A percentile compares a stretch with the other conserved stretches of the same genome.
Evolutionary conservation across 257 asterid genomes (phyloP).

Genomic region (Solanum pennellii): DNA sequence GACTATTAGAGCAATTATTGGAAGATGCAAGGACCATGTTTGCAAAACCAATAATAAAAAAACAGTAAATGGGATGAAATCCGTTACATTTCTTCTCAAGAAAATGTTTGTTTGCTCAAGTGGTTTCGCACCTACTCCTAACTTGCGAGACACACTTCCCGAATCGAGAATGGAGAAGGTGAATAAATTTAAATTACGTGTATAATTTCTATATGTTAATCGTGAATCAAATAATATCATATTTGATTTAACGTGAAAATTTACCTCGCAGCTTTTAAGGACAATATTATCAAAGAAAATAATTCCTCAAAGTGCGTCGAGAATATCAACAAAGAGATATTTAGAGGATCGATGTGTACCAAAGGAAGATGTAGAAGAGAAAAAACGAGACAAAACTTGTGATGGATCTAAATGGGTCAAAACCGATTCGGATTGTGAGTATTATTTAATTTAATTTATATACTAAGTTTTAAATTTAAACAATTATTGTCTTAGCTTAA

Average conservation of each 20-base stretch:
- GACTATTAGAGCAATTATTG: constrained; percentile 73
- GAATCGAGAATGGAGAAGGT: constrained; percentile 99
- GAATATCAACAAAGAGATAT: constrained; percentile 40
- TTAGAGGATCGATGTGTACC: constrained; percentile 22
- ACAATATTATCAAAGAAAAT: constrained; percentile 67
- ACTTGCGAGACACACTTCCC: constrained; percentile 55
- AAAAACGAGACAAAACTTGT: constrained; percentile 2
- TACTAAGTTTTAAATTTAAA: too few relatives aligned
- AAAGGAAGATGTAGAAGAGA: constrained; percentile 28
- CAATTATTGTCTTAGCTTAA: not conserved
- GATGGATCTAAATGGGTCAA: constrained; percentile 71
- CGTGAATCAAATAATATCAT: not conserved
- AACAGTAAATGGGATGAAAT: constrained; percentile 49
- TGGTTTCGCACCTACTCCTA: constrained; percentile 61
- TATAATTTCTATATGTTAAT: too few relatives aligned
- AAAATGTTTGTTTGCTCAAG: constrained; percentile 67
- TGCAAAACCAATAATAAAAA: constrained; percentile 52
- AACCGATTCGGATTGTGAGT: constrained; percentile 85
- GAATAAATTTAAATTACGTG: not conserved
- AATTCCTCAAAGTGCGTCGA: constrained; percentile 33
- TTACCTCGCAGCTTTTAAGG: constrained; percentile 52
- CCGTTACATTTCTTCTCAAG: constrained; percentile 67
- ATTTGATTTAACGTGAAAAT: not conserved
- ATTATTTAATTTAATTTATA: not conserved
- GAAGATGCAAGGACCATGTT: constrained; percentile 67